These are phyloP conservation scores for Colletotrichum lupini DNA, from an alignment of 2,329 filamentous ascomycete genomes.

Conservation along the genomic window DNA sequence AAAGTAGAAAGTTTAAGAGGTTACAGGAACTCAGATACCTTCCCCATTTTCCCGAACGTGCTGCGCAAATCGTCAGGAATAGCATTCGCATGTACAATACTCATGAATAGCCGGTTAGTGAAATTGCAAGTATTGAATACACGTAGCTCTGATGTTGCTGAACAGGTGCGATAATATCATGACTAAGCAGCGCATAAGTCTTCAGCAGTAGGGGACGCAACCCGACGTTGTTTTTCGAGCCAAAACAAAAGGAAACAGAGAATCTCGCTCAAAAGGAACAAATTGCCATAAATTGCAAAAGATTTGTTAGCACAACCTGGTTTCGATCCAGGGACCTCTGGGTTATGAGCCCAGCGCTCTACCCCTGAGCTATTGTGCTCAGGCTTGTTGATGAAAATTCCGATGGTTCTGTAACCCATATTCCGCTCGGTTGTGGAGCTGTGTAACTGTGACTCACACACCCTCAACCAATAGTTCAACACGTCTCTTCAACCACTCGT, in stretches of 20 bases:
- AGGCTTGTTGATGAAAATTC: rapidly evolving
- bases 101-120: background rate
- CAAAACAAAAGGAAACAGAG: background rate
- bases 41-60: background rate
- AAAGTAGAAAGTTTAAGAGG: background rate
- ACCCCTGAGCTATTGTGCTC: conserved; percentile 23
- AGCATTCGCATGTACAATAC: background rate
- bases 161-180: background rate
- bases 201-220: background rate
- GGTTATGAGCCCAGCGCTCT: conserved; percentile 36
- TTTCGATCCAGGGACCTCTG: conserved; percentile 36
- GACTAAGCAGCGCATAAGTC: background rate
- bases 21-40: background rate
- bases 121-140: background rate
- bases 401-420: rapidly evolving
- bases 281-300: background rate
- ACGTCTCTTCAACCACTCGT: background rate
- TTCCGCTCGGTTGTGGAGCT: background rate
- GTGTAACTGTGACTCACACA: background rate
- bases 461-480: background rate
- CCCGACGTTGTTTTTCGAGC: background rate
- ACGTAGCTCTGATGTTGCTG: background rate
- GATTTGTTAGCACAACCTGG: conserved; percentile 19
- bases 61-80: background rate
- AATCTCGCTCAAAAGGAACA: background rate